phyloP scores from a whole-genome alignment of 345 rosid species.

The Lenwebbia sp. region DNA sequence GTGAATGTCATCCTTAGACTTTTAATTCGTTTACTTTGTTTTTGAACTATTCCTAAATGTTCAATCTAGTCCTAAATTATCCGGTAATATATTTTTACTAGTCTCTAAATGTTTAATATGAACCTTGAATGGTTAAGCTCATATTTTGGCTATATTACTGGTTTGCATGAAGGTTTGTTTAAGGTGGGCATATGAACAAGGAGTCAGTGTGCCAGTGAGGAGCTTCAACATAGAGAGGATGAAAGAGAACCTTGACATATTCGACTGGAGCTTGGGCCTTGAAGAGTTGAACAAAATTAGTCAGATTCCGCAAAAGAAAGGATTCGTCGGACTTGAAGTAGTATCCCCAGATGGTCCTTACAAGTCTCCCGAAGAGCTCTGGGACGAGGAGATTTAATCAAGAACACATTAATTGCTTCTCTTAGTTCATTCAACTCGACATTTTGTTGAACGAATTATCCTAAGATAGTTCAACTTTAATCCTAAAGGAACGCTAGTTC shows the following conservation, averaged over 20 bases:
- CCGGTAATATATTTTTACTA: not conserved
- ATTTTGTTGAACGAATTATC: not conserved
- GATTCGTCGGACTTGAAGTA: not conserved
- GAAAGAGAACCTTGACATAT: slow-evolving; percentile 11
- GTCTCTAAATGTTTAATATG: not conserved
- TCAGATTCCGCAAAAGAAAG: slow-evolving; percentile 12
- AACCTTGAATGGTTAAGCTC: not conserved
- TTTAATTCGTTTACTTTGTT: not conserved
- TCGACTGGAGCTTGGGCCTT: slow-evolving; percentile 13
- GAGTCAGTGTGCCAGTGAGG: slow-evolving; percentile 11
- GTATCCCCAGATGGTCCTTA: slow-evolving; percentile 11
- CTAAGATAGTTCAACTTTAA: not conserved
- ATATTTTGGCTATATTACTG: not conserved
- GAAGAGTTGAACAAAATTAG: slow-evolving; percentile 12
- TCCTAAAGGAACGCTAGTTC: not conserved
- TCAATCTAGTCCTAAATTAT: not conserved
- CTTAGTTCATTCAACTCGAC: not conserved
- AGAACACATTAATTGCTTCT: not conserved
- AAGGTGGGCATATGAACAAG: slow-evolving; percentile 32
- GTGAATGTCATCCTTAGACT: not conserved
- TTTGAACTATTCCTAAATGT: not conserved
- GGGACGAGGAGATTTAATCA: slow-evolving; percentile 18
- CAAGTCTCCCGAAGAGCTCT: slow-evolving; percentile 10
- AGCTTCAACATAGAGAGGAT: slow-evolving; percentile 22
- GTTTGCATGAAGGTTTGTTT: slow-evolving; percentile 4